Percentiles rank a stretch among this genome's conserved stretches.
phyloP scores from a whole-genome alignment of 495 filamentous ascomycete genomes.

The Terfezia claveryi region DNA sequence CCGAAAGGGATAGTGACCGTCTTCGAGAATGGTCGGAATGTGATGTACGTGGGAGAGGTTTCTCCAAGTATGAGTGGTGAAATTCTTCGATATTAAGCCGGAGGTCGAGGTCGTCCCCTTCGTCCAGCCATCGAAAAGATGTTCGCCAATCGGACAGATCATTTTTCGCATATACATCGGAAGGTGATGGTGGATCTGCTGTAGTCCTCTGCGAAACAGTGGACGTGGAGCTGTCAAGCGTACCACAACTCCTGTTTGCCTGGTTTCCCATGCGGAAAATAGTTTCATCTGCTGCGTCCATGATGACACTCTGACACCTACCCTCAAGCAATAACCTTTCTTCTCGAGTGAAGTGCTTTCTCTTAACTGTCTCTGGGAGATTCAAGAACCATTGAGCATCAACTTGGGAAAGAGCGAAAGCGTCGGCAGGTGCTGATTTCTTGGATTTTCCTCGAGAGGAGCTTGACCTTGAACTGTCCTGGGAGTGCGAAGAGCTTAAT shows the following conservation, averaged over 20 bases:
- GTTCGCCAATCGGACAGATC: constrained; percentile 39
- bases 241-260: constrained; percentile 8
- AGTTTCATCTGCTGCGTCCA: constrained; percentile 51
- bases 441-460: constrained; percentile 6
- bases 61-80: not conserved
- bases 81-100: constrained; percentile 22
- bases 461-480: constrained; percentile 19
- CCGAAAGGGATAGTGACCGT: constrained; percentile 28
- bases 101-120: constrained; percentile 52
- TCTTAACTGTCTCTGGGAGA: constrained; percentile 48
- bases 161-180: constrained; percentile 18
- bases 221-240: constrained; percentile 8
- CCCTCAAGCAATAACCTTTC: constrained; percentile 43
- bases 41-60: not conserved
- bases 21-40: constrained; percentile 19
- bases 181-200: constrained; percentile 20
- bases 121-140: constrained; percentile 60
- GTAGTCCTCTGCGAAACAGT: constrained; percentile 3
- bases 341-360: constrained; percentile 47
- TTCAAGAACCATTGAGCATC: constrained; percentile 50
- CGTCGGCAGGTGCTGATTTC: constrained; percentile 9
- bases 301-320: constrained; percentile 33
- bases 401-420: constrained; percentile 25
- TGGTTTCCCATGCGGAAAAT: constrained; percentile 27
- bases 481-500: constrained; percentile 19